phyloP scores from a whole-genome alignment of 148 eudicot genomes.

The Rhododendron molle region DNA sequence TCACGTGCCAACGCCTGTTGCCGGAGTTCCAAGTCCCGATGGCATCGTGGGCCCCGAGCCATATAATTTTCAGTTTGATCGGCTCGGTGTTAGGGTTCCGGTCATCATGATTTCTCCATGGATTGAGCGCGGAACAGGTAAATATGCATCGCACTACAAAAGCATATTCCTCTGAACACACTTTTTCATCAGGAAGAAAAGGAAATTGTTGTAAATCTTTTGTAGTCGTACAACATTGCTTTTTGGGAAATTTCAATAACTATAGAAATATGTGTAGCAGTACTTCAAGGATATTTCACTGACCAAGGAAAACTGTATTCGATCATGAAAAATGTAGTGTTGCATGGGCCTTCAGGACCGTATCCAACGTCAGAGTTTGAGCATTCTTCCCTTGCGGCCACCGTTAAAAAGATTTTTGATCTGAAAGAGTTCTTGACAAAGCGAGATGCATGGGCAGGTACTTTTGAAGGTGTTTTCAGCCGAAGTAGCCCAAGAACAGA shows the following conservation, averaged over 20 bases:
- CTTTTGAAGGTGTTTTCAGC: constrained; percentile 52
- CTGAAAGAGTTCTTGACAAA: constrained; percentile 63
- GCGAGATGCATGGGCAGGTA: constrained; percentile 83
- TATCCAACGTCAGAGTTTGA: constrained; percentile 59
- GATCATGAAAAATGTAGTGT: constrained; percentile 37
- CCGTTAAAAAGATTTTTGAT: constrained; percentile 76
- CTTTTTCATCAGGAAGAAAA: no score
- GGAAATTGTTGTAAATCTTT: no score
- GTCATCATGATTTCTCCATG: constrained; percentile 69
- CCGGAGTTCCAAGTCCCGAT: constrained; percentile 57
- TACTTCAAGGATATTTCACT: not conserved
- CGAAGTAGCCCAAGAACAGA: constrained; percentile 63
- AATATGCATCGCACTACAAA: no score
- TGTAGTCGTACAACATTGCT: no score
- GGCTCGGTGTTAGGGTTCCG: constrained; percentile 72
- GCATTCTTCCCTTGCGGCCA: constrained; percentile 76
- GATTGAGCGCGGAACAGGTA: constrained; percentile 73
- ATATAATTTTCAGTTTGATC: constrained; percentile 52
- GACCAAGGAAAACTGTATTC: not conserved
- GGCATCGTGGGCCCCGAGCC: constrained; percentile 47
- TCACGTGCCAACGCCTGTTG: constrained; percentile 51
- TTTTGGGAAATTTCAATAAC: not conserved
- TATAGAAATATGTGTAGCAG: not conserved
- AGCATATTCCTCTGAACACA: no score
- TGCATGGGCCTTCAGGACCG: constrained; percentile 76